phyloP scores from a whole-genome alignment of 306 rosid species.

The Lathyrus aphaca region DNA sequence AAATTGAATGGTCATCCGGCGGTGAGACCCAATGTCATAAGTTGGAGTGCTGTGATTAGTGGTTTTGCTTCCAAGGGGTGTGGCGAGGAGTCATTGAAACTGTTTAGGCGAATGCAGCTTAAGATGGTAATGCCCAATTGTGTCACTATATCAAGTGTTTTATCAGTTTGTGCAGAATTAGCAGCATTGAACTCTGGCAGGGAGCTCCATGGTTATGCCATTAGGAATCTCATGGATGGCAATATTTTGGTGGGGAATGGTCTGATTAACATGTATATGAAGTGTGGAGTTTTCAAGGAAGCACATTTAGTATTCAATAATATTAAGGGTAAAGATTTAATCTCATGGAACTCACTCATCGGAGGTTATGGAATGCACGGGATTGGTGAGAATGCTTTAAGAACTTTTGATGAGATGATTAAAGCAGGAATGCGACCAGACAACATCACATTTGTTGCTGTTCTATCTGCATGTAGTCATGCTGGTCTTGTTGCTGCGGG shows the following conservation, averaged over 20 bases:
- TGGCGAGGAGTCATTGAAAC: constrained; percentile 61
- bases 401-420: constrained; percentile 61
- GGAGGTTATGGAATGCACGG: constrained; percentile 87
- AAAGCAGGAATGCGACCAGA: constrained; percentile 64
- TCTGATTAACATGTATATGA: constrained; percentile 78
- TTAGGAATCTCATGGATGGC: constrained; percentile 61
- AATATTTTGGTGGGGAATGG: constrained; percentile 78
- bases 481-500: constrained; percentile 71
- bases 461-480: constrained; percentile 88
- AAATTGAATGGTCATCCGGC: constrained; percentile 24
- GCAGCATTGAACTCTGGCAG: constrained; percentile 68
- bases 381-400: constrained; percentile 68
- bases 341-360: constrained; percentile 86
- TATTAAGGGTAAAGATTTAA: constrained; percentile 55
- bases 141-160: constrained; percentile 65
- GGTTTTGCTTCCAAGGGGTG: constrained; percentile 64
- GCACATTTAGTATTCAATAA: constrained; percentile 62
- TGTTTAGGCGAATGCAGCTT: constrained; percentile 79
- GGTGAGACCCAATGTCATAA: constrained; percentile 71
- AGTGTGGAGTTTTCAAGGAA: constrained; percentile 70
- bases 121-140: constrained; percentile 58
- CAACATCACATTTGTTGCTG: constrained; percentile 63
- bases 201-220: constrained; percentile 69
- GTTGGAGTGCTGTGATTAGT: constrained; percentile 79
- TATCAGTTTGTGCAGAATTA: constrained; percentile 75